Conservation (phyloP, 805 yeast genomes). For the Jamesozyma lodderae region DNA sequence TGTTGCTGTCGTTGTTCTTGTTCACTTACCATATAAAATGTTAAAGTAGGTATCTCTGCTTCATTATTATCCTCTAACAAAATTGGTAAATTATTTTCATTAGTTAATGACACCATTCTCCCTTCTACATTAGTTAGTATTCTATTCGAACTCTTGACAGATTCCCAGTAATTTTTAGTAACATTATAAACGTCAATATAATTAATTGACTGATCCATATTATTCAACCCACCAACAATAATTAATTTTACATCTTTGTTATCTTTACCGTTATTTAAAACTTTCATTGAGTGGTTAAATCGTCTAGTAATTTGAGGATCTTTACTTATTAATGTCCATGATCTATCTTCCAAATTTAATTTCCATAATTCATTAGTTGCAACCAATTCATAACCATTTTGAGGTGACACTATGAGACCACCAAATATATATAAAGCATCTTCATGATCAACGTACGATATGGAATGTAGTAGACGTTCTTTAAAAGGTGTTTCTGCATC, state of each 20-base stretch:
- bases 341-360: constrained; percentile 42
- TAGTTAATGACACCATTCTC: constrained; percentile 10
- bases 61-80: constrained; percentile 20
- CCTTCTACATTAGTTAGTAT: constrained; percentile 20
- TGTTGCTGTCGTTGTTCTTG: constrained; percentile 1
- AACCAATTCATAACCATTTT: constrained; percentile 30
- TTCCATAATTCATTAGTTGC: constrained; percentile 65
- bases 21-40: constrained; percentile 14
- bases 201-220: constrained; percentile 24
- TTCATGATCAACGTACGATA: constrained; percentile 41
- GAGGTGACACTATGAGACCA: constrained; percentile 42
- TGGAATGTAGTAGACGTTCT: constrained; percentile 50
- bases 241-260: constrained; percentile 26
- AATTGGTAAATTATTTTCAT: constrained; percentile 19
- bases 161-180: constrained; percentile 26
- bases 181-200: constrained; percentile 28
- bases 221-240: constrained; percentile 29
- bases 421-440: constrained; percentile 54
- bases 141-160: constrained; percentile 6
- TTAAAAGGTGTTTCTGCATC: background rate
- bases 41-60: constrained; percentile 21
- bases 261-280: constrained; percentile 22
- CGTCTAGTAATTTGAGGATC: constrained; percentile 33
- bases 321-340: constrained; percentile 47
- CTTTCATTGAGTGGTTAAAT: constrained; percentile 44